Conservation (phyloP, 2,329 filamentous ascomycete species). For the Exophiala sp. region DNA sequence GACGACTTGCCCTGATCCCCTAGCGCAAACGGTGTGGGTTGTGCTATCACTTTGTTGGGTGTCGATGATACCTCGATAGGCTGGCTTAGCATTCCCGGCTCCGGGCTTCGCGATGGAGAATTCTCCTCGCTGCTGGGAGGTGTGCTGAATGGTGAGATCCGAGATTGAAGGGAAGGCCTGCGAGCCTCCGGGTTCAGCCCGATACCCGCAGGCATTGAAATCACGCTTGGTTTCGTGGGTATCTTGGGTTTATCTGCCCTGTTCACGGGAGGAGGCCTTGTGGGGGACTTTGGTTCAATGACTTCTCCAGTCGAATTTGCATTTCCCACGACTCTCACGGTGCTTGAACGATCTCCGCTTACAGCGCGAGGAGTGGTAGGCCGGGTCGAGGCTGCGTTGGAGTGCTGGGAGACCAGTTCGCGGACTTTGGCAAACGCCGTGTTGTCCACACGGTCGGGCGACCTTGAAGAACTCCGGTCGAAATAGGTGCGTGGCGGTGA, state of each 20-base stretch:
- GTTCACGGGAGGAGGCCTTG: conserved; percentile 63
- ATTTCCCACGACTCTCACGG: not conserved
- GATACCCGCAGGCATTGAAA: conserved; percentile 25
- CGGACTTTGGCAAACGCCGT: conserved; percentile 24
- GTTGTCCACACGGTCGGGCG: conserved; percentile 26
- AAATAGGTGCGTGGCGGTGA: conserved; percentile 37
- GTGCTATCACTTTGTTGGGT: not conserved
- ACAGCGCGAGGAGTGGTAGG: conserved; percentile 17
- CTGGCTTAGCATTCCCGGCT: not conserved
- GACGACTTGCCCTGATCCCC: conserved; percentile 1
- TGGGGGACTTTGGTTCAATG: conserved; percentile 11
- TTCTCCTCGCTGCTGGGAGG: conserved; percentile 69
- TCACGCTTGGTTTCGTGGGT: conserved; percentile 40
- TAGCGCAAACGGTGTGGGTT: not conserved
- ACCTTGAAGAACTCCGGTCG: conserved; percentile 24
- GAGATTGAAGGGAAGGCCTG: conserved; percentile 40
- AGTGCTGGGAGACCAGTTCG: conserved; percentile 26
- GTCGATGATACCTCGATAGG: not conserved
- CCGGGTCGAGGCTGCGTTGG: conserved; percentile 28
- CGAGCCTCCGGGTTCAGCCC: conserved; percentile 30
- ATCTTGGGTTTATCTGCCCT: conserved; percentile 72
- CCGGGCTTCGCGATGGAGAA: conserved; percentile 33
- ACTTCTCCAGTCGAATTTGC: not conserved
- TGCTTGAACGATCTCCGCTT: conserved; percentile 9
- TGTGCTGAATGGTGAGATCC: conserved; percentile 75